Base-by-base conservation (phyloP, 2,329 filamentous ascomycete genomes). In the Penicillium sp. region DNA sequence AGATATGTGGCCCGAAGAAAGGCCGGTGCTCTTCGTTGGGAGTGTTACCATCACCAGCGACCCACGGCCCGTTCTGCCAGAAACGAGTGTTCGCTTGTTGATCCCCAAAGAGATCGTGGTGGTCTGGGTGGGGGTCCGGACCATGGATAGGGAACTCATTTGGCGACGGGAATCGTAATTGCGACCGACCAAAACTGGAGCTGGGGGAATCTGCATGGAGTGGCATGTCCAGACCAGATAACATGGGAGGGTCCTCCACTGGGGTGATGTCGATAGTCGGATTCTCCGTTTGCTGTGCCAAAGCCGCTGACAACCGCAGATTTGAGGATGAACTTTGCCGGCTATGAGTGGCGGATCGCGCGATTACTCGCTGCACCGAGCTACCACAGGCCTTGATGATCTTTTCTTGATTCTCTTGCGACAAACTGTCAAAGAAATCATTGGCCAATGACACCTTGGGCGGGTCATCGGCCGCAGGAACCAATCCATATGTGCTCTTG, bases 51-150 rank as follows among this genome's bases (percentile, higher is more conserved):
- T 73, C 70, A 13, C 70, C 69, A 18, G 68, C 69, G 16, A 61
- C 63, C 71, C 71, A 74, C 0, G 70, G 71, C 11, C 69, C 69
- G 53, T 72, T 64, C 49, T 72, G 68, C 72, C 71, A 71, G 64
- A 74, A 68, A 37, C 73, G 67, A 35, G 72, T 68, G 57, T 72
- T 70, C 52, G 72, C 68, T 59, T 73, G 72, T 54, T 75, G 68
- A 55, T 72, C 69, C 19, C 70, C 65, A 56, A 75, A 74, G 19
- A 75, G 63, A 59, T 74, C 66, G 56, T 73, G 65, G 51, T 73
- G 70, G 57, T 75, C 71, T 14, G 71, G 66, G 33, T 66, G 65
- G 9, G 55, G 52, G 52, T 68, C 65, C 2, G 62, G 62, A 13
- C 66, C 65, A 44, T 72, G 70, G 33, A 58, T 62, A 45, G 64